Evolutionary conservation across 2,329 filamentous ascomycete species (phyloP).

Genomic region (Sclerotinia spermophila): DNA sequence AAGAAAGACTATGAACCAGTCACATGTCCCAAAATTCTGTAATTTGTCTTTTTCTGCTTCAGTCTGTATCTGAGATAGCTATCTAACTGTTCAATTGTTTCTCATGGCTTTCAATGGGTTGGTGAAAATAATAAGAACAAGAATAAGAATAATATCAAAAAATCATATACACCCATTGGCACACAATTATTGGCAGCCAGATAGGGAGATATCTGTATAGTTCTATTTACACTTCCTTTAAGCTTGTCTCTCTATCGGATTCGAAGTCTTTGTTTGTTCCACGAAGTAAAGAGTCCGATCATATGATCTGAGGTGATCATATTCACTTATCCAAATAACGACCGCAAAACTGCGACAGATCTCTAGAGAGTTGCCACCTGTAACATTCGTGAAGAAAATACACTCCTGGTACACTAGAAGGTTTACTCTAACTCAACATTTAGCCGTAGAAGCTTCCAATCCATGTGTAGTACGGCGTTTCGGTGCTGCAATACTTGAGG

Average conservation of each 20-base stretch:
- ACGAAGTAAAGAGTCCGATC: fast-evolving
- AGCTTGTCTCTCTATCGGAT: neutral
- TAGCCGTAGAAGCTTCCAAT: neutral
- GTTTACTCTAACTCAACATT: neutral
- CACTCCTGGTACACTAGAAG: fast-evolving
- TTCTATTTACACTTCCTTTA: neutral
- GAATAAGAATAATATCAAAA: too few species aligned
- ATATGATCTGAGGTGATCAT: neutral
- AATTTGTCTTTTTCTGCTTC: too few species aligned
- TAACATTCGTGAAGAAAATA: neutral
- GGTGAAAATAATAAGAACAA: too few species aligned
- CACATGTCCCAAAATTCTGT: neutral
- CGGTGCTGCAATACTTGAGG: fast-evolving
- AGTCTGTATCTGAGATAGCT: too few species aligned
- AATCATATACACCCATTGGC: neutral
- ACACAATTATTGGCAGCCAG: neutral
- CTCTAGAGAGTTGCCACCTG: too few species aligned
- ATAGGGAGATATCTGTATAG: too few species aligned
- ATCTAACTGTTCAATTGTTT: too few species aligned
- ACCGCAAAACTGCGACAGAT: too few species aligned
- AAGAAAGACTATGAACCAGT: neutral
- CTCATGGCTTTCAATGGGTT: too few species aligned
- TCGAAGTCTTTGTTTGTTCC: neutral
- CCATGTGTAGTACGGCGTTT: neutral
- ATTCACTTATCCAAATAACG: neutral